Evolutionary conservation across 1,284 basidiomycete species (phyloP).

Genomic region (Fomitopsis pinicola): DNA sequence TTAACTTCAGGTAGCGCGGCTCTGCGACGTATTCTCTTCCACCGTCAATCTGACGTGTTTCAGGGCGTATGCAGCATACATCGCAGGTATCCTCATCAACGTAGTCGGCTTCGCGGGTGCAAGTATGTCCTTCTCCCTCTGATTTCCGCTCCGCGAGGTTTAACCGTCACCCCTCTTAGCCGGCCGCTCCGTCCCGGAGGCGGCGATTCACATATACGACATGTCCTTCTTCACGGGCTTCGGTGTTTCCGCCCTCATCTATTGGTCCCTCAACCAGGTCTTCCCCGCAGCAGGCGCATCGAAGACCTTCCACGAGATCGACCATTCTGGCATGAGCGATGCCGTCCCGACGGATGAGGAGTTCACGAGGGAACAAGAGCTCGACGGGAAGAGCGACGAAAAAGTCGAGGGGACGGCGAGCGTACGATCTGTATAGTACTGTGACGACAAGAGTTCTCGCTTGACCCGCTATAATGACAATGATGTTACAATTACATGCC

Average conservation of each 20-base stretch:
- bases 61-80: conserved; percentile 69
- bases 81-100: conserved; percentile 79
- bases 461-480: neutral
- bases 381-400: conserved; percentile 3
- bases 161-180: conserved; percentile 31
- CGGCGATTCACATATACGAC: conserved; percentile 67
- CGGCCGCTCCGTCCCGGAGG: conserved; percentile 54
- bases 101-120: conserved; percentile 72
- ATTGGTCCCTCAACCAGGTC: conserved; percentile 52
- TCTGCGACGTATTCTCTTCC: neutral
- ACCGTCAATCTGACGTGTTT: conserved; percentile 7
- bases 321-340: conserved; percentile 37
- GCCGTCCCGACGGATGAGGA: neutral
- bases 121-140: conserved; percentile 33
- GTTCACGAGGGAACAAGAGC: neutral
- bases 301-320: conserved; percentile 55
- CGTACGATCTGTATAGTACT: neutral
- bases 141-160: conserved; percentile 16
- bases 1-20: conserved; percentile 59
- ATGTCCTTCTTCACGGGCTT: conserved; percentile 81
- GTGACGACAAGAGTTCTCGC: neutral
- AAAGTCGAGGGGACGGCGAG: conserved; percentile 6
- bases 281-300: conserved; percentile 57
- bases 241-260: conserved; percentile 61
- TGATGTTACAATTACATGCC: neutral